phyloP scores from a whole-genome alignment of 805 yeast species.

The Candida succiphila region DNA sequence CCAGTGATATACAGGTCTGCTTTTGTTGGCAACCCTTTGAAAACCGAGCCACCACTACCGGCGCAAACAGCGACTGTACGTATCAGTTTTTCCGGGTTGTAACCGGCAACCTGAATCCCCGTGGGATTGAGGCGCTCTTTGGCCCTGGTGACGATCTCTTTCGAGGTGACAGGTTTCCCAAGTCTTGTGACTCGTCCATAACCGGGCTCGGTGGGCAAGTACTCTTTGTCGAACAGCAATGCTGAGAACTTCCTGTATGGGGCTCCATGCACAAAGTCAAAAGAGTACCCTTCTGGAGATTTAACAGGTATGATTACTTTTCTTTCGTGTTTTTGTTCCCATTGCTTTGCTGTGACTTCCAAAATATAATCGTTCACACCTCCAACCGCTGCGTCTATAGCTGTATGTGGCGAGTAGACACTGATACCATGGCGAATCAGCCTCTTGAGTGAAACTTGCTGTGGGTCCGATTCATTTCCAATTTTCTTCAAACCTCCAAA shows the following conservation, averaged over 20 bases:
- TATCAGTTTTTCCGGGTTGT: constrained; percentile 24
- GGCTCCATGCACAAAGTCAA: no score
- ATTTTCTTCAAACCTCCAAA: constrained; percentile 79
- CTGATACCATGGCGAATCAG: constrained; percentile 71
- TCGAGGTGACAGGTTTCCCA: constrained; percentile 29
- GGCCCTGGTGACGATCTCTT: constrained; percentile 35
- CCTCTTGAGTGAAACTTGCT: constrained; percentile 65
- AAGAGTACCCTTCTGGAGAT: no score
- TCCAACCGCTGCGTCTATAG: constrained; percentile 81
- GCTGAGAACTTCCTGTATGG: no score
- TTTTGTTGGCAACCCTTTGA: constrained; percentile 23
- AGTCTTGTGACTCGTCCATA: constrained; percentile 69
- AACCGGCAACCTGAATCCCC: constrained; percentile 54
- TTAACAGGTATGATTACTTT: no score
- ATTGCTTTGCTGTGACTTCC: constrained; percentile 33
- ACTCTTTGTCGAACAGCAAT: no score
- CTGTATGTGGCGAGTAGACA: constrained; percentile 94
- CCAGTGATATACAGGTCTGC: constrained; percentile 83
- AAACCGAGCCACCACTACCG: constrained; percentile 84
- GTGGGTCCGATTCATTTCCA: constrained; percentile 53
- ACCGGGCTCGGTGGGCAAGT: constrained; percentile 50
- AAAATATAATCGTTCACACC: constrained; percentile 94
- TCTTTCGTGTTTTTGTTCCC: constrained; percentile 25
- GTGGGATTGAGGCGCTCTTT: constrained; percentile 43
- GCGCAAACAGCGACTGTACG: constrained; percentile 79